These are phyloP conservation scores for Nelumbo lutea DNA, from an alignment of 164 flowering plant genomes.

Conservation along the genomic window DNA sequence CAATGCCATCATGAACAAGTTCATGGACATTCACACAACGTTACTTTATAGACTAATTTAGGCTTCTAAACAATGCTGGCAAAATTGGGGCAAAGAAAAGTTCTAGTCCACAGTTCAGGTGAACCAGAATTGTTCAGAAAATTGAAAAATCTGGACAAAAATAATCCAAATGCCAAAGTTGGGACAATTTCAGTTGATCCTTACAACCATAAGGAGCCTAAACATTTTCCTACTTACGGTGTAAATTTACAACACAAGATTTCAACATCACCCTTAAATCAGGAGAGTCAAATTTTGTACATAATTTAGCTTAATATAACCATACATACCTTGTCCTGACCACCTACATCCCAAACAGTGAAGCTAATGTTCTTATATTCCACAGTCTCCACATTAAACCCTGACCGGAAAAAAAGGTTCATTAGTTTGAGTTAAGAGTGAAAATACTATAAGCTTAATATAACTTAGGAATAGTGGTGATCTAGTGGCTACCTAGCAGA, in stretches of 20 bases:
- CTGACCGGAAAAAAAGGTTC: slow-evolving; percentile 18
- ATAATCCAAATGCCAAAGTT: neutral
- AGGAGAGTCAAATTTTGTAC: neutral
- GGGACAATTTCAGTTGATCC: neutral
- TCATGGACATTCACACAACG: no score
- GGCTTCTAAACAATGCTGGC: no score
- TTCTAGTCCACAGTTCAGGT: no score
- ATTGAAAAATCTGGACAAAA: neutral
- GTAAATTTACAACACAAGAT: neutral
- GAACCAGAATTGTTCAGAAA: neutral
- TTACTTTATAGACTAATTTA: no score
- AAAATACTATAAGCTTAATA: no score
- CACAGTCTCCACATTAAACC: slow-evolving; percentile 75
- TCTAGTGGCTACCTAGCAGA: no score
- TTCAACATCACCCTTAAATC: no score
- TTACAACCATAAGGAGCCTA: neutral
- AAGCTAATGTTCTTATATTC: slow-evolving; percentile 80
- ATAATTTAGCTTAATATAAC: neutral
- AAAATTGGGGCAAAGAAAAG: no score
- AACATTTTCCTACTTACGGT: neutral
- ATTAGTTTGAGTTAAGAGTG: neutral
- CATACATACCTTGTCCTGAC: slow-evolving; percentile 69
- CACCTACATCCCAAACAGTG: slow-evolving; percentile 87
- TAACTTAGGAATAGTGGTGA: no score
- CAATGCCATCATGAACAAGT: no score